Evolutionary conservation across 495 filamentous ascomycete species (phyloP), one percentile per base, ranked within the genome.

Genomic region (Physcia stellaris): DNA sequence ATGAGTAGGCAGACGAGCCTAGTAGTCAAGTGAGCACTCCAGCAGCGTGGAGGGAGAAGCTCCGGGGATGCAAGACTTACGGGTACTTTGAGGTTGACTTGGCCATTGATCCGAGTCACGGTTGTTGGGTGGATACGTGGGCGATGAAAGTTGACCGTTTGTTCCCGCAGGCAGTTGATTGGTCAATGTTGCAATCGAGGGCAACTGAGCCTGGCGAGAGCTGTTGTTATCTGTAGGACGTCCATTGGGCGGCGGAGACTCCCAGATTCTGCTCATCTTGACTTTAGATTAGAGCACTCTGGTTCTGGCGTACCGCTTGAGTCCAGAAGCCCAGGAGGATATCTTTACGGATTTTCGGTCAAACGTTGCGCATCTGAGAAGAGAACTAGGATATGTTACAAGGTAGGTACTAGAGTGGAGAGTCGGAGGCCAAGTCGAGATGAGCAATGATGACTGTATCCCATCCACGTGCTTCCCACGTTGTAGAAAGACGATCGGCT

Each of bases 1-100:
- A 70, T 11, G 68, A 72, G 47, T 72, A 72, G 29, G 66, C 67
- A 7, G 68, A 72, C 6, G 68, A 72, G 48, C 68, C 68, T 72
- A 27, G 19, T 3, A n/a, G n/a, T 20, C 21, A 41, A 26, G 12
- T 23, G 13, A 24, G 47, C 24, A 50, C 40, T 35, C 15, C 6
- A 24, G 12, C 10, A 11, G 22, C 10, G 17, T 27, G 10, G 10
- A 13, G 13, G 13, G 28, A 38, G 13, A 32, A 15, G 10, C 24
- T 16, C 20, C n/a, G 16, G 15, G 6, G 35, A 28, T 28, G 26
- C 13, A 28, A 13, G 13, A 39, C 49, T 52, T 41, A 52, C 50
- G 50, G n/a, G 50, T 45, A 42, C 50, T 53, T 32, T 47, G 50
- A 27, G 50, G 45, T 12, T 45, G 47, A 29, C 43, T 50, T 21